Evolutionary conservation across 805 yeast genomes (phyloP).

Genomic region (Kluyveromyces dobzhanskii): DNA sequence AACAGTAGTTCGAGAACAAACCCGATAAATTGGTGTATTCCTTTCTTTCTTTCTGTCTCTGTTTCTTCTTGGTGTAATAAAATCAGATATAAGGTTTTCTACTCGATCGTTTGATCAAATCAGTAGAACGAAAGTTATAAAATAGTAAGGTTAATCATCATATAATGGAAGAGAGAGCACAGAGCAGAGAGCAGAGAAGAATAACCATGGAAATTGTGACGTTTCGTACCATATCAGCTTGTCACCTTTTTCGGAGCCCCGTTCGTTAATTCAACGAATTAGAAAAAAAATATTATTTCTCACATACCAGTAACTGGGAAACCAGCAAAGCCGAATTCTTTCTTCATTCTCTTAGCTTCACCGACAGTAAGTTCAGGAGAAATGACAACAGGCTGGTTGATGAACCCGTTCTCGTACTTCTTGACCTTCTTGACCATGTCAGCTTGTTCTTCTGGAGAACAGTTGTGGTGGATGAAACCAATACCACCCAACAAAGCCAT

Average conservation of each 20-base stretch:
- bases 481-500: slow-evolving; percentile 99
- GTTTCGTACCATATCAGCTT: too few relatives aligned
- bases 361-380: slow-evolving; percentile 70
- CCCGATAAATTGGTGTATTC: too few relatives aligned
- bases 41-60: too few relatives aligned
- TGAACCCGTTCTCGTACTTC: slow-evolving; percentile 96
- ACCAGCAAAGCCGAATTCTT: slow-evolving; percentile 81
- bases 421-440: slow-evolving; percentile 96
- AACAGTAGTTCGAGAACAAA: too few relatives aligned
- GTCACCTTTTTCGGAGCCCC: too few relatives aligned
- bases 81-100: slow-evolving; percentile 54
- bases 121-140: slow-evolving; percentile 99
- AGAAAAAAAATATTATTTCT: too few relatives aligned
- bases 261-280: too few relatives aligned
- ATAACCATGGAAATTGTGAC: too few relatives aligned
- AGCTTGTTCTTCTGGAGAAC: slow-evolving; percentile 95
- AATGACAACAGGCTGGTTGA: slow-evolving; percentile 86
- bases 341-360: slow-evolving; percentile 66
- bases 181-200: too few relatives aligned
- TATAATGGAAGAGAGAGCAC: too few relatives aligned
- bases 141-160: slow-evolving; percentile 45
- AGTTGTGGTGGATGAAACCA: slow-evolving; percentile 97
- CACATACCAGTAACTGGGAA: slow-evolving; percentile 99
- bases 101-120: slow-evolving; percentile 94
- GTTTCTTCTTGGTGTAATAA: not conserved